phyloP scores from a whole-genome alignment of 768 basidiomycete species.

The Austroboletus eburneus region DNA sequence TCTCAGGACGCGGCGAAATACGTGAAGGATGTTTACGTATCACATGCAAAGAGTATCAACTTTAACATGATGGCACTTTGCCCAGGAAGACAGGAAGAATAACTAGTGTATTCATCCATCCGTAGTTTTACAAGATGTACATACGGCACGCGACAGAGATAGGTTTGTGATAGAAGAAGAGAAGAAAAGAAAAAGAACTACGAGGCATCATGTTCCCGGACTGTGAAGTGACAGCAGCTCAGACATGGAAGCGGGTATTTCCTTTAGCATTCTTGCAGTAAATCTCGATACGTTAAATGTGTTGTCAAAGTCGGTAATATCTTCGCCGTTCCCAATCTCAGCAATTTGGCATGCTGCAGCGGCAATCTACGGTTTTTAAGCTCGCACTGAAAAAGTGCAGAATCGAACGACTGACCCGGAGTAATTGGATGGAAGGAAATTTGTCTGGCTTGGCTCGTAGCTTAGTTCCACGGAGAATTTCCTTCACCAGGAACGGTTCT shows the following conservation, averaged over 20 bases:
- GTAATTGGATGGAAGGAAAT: conserved; percentile 36
- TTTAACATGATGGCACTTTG: conserved; percentile 51
- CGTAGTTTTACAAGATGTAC: conserved; percentile 9
- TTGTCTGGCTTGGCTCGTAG: conserved; percentile 21
- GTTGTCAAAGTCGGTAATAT: conserved; percentile 30
- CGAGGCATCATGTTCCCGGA: neutral
- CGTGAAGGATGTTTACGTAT: conserved; percentile 42
- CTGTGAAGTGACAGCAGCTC: conserved; percentile 22
- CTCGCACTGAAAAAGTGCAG: neutral
- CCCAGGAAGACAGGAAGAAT: conserved; percentile 17
- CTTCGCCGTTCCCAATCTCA: conserved; percentile 32
- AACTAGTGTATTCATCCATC: conserved; percentile 7
- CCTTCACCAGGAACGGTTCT: conserved; percentile 27
- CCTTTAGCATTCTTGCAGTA: conserved; percentile 28
- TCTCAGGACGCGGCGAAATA: conserved; percentile 43
- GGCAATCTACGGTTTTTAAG: conserved; percentile 21
- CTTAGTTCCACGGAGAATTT: conserved; percentile 25
- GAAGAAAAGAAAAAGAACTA: neutral
- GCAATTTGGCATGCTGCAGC: conserved; percentile 30
- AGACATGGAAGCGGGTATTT: conserved; percentile 29
- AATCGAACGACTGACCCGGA: conserved; percentile 20
- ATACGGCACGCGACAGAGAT: neutral
- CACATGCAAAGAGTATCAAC: conserved; percentile 33
- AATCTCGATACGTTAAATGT: conserved; percentile 30
- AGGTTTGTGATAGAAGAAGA: too few species aligned